Evolutionary conservation across 2,329 filamentous ascomycete species (phyloP).

Genomic region (Colletotrichum ledebouriae): DNA sequence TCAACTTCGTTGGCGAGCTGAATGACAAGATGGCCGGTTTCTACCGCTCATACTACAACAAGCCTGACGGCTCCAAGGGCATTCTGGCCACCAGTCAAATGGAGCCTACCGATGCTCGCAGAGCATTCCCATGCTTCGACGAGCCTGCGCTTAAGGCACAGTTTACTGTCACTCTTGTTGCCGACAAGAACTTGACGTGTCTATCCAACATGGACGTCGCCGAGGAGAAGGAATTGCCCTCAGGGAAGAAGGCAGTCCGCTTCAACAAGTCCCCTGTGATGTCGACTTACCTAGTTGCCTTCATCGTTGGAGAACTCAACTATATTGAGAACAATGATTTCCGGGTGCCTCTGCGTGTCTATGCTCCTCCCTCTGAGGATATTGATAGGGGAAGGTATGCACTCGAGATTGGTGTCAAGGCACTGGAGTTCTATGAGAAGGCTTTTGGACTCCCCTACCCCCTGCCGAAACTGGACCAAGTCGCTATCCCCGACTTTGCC

Average conservation of each 20-base stretch:
- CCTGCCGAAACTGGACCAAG: slow-evolving; percentile 95
- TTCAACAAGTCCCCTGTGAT: slow-evolving; percentile 94
- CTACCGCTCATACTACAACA: slow-evolving; percentile 95
- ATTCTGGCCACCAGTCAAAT: slow-evolving; percentile 94
- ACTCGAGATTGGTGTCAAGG: slow-evolving; percentile 88
- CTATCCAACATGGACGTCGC: slow-evolving; percentile 97
- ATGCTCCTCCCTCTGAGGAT: slow-evolving; percentile 88
- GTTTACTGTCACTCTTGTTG: slow-evolving; percentile 91
- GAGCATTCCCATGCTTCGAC: slow-evolving; percentile 96
- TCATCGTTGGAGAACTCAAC: slow-evolving; percentile 94
- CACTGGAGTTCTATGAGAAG: slow-evolving; percentile 94
- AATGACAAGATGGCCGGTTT: slow-evolving; percentile 99
- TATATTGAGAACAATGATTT: slow-evolving; percentile 94
- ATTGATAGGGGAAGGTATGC: slow-evolving; percentile 94
- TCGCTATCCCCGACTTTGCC: slow-evolving; percentile 95
- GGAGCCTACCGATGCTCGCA: slow-evolving; percentile 93
- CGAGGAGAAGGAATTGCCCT: slow-evolving; percentile 69
- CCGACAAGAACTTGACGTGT: slow-evolving; percentile 91
- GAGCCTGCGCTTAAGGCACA: slow-evolving; percentile 94
- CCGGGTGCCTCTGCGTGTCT: slow-evolving; percentile 93
- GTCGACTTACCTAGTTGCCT: slow-evolving; percentile 96
- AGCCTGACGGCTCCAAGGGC: slow-evolving; percentile 80
- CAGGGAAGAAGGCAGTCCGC: slow-evolving; percentile 81
- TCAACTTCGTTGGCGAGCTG: slow-evolving; percentile 79
- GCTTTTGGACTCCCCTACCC: slow-evolving; percentile 90